These are phyloP conservation scores for Calonectria pseudoturangicola DNA, from an alignment of 2,329 filamentous ascomycete genomes.

Conservation along the genomic window DNA sequence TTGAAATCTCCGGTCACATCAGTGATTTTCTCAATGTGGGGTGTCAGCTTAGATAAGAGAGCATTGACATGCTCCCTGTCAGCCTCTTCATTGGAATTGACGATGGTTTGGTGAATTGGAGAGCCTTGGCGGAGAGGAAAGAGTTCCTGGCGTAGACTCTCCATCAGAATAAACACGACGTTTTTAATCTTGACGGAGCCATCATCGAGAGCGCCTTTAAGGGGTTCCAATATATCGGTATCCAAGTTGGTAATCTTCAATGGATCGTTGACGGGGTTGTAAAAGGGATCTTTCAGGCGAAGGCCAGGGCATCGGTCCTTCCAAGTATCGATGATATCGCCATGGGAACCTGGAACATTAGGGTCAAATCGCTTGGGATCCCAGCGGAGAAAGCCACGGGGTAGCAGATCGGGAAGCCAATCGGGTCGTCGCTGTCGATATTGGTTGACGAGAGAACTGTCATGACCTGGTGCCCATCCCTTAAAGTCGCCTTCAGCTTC, in stretches of 20 bases:
- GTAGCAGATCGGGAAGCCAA: slow-evolving; percentile 55
- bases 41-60: slow-evolving; percentile 50
- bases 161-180: slow-evolving; percentile 65
- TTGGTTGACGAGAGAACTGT: slow-evolving; percentile 49
- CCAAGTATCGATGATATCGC: slow-evolving; percentile 30
- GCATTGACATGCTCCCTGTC: slow-evolving; percentile 57
- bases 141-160: slow-evolving; percentile 66
- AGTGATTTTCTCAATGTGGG: slow-evolving; percentile 49
- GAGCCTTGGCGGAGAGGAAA: slow-evolving; percentile 66
- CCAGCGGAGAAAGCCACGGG: slow-evolving; percentile 57
- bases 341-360: slow-evolving; percentile 43
- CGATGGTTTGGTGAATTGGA: slow-evolving; percentile 60
- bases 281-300: slow-evolving; percentile 57
- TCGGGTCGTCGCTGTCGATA: slow-evolving; percentile 54
- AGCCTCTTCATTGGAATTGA: slow-evolving; percentile 55
- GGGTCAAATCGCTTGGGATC: slow-evolving; percentile 53
- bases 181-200: slow-evolving; percentile 64
- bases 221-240: slow-evolving; percentile 55
- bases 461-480: slow-evolving; percentile 57
- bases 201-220: slow-evolving; percentile 53
- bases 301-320: slow-evolving; percentile 47
- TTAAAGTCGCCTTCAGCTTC: slow-evolving; percentile 55
- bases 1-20: slow-evolving; percentile 47
- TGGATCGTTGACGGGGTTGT: slow-evolving; percentile 63
- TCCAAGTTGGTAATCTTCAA: slow-evolving; percentile 64